phyloP scores from a whole-genome alignment of 2,329 filamentous ascomycete species.

The Dothidotthia symphoricarpi region DNA sequence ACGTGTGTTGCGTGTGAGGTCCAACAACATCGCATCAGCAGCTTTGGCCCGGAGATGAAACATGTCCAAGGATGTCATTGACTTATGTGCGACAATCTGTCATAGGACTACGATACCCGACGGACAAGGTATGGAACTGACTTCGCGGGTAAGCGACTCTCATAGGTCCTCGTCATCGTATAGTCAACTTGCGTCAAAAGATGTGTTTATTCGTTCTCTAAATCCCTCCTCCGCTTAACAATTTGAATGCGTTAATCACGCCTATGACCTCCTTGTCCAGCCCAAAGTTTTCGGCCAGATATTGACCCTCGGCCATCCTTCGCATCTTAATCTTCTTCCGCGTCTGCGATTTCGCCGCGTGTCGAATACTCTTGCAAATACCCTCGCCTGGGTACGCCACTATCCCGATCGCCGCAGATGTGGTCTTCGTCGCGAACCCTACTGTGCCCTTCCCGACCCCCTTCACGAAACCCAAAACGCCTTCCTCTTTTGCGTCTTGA shows the following conservation, averaged over 20 bases:
- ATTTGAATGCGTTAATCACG: slow-evolving; percentile 5
- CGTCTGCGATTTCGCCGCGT: background rate
- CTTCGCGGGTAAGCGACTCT: no score
- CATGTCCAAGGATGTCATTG: no score
- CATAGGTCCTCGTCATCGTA: no score
- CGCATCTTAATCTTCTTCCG: slow-evolving; percentile 5
- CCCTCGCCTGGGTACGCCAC: slow-evolving; percentile 19
- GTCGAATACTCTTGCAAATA: slow-evolving; percentile 13
- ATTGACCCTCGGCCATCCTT: slow-evolving; percentile 3
- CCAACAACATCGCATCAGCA: no score
- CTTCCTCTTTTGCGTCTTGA: slow-evolving; percentile 34
- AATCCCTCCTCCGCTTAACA: no score
- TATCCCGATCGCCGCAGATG: slow-evolving; percentile 5
- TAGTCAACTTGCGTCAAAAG: no score
- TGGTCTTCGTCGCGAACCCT: slow-evolving; percentile 3
- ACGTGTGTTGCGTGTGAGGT: no score
- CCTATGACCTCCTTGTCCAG: background rate
- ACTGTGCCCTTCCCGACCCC: slow-evolving; percentile 37
- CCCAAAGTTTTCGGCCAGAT: background rate
- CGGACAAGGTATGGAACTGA: no score
- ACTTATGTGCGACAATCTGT: no score
- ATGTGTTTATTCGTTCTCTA: no score
- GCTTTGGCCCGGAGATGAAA: no score
- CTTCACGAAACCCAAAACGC: slow-evolving; percentile 33
- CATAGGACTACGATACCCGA: no score